A percentile compares a stretch with the other conserved stretches of the same genome.
These are phyloP conservation scores for Lipomyces orientalis DNA, from an alignment of 805 yeast species.

Conservation along the genomic window DNA sequence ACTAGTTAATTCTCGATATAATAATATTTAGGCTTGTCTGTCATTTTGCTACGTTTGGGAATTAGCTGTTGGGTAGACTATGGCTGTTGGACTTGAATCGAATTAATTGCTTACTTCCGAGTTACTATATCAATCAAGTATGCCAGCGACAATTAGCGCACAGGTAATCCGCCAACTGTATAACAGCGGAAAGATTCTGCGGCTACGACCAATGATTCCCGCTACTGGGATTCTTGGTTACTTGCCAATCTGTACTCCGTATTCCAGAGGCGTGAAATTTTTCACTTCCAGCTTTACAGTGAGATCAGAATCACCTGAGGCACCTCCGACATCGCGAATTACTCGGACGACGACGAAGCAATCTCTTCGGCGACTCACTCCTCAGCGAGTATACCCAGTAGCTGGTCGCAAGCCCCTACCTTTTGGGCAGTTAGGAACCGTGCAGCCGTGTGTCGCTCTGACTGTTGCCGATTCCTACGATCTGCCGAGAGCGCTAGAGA, in stretches of 20 bases:
- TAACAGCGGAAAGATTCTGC: background rate
- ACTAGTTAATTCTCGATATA: background rate
- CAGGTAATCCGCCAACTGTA: background rate
- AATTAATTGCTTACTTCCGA: background rate
- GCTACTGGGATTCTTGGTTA: background rate
- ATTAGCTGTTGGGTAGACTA: background rate
- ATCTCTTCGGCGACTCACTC: constrained; percentile 32
- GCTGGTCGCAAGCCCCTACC: background rate
- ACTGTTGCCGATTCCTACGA: constrained; percentile 62
- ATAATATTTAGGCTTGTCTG: too few species aligned
- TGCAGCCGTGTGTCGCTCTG: constrained; percentile 27
- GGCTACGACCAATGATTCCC: background rate
- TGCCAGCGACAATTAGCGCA: background rate
- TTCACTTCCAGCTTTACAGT: background rate
- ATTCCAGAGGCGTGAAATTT: background rate
- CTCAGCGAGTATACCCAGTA: constrained; percentile 17
- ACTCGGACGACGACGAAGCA: constrained; percentile 28
- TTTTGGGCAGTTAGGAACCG: background rate
- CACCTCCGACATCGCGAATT: constrained; percentile 3
- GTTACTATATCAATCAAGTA: background rate
- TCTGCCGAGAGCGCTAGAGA: constrained; percentile 53
- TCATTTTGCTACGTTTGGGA: too few species aligned
- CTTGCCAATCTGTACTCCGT: background rate
- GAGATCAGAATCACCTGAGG: background rate
- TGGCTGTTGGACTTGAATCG: background rate